Conservation (phyloP, 257 asterid genomes). For the Nicotiana paniculata region DNA sequence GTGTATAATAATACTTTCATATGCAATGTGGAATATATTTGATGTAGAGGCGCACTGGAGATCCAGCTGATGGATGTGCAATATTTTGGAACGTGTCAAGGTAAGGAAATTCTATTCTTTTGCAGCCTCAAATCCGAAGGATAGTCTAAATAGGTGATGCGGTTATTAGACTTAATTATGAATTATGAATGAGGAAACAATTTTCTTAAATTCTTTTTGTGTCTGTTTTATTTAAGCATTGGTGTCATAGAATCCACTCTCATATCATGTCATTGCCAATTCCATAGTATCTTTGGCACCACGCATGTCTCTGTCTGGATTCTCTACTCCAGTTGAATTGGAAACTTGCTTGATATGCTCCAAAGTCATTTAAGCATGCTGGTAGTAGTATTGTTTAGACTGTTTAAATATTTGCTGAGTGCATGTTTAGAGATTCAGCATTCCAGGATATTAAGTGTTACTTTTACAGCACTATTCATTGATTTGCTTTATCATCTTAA, state of each 20-base stretch:
- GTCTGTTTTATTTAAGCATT: not conserved
- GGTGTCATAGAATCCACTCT: not conserved
- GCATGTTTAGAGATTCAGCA: not conserved
- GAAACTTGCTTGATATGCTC: conserved; percentile 5
- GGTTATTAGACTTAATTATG: not conserved
- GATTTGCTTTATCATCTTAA: not conserved
- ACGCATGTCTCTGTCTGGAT: not conserved
- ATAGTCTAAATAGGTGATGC: not conserved
- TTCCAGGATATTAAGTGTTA: not conserved
- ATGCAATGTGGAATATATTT: not conserved
- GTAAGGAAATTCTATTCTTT: conserved; percentile 32
- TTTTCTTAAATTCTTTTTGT: not conserved
- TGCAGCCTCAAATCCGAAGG: not conserved
- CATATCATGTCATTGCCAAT: not conserved
- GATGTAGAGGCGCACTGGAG: conserved; percentile 85
- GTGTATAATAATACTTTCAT: not conserved
- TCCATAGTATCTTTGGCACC: not conserved
- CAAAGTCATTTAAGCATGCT: not conserved
- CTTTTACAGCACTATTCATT: not conserved
- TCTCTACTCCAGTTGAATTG: not conserved
- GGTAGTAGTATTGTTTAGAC: not conserved
- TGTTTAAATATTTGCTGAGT: not conserved
- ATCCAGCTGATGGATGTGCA: conserved; percentile 92
- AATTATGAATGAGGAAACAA: not conserved
- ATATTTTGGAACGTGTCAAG: conserved; percentile 83